phyloP scores from a whole-genome alignment of 768 basidiomycete species.

The Panaeolus cyanescens region DNA sequence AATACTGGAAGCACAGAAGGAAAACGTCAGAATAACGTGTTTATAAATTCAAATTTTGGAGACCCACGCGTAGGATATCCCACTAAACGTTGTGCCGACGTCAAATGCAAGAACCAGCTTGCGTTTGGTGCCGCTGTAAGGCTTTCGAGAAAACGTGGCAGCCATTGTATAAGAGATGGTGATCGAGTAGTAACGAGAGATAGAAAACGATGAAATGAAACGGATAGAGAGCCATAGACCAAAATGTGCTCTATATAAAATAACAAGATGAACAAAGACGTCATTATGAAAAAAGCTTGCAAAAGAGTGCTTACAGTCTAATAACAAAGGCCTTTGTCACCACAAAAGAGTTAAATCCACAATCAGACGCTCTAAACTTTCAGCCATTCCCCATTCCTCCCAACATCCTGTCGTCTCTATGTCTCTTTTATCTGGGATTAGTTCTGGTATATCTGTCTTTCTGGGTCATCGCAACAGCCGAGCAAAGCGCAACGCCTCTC shows the following conservation, averaged over 20 bases:
- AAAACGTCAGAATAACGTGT: constrained; percentile 1
- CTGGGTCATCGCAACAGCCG: too few species aligned
- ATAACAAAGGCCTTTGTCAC: constrained; percentile 1
- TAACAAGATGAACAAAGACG: constrained; percentile 8
- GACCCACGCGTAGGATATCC: constrained; percentile 39
- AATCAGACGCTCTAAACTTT: too few species aligned
- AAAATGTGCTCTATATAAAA: constrained; percentile 6
- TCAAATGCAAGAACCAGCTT: constrained; percentile 45
- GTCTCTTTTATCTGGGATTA: too few species aligned
- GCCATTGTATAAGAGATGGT: not conserved
- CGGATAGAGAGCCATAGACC: not conserved
- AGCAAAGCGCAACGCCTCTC: too few species aligned
- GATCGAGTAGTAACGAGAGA: constrained; percentile 1
- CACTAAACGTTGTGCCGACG: constrained; percentile 44
- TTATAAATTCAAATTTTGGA: not conserved
- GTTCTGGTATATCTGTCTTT: too few species aligned
- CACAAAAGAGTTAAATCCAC: too few species aligned
- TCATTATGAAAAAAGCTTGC: constrained; percentile 6
- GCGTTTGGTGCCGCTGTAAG: constrained; percentile 20
- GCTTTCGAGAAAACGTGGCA: constrained; percentile 9
- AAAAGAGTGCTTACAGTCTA: constrained; percentile 2
- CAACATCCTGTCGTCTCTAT: too few species aligned
- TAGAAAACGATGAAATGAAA: not conserved
- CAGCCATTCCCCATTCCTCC: too few species aligned
- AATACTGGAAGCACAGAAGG: constrained; percentile 23